These are phyloP conservation scores for Cutaneotrichosporon sp. DNA, from an alignment of 1,284 basidiomycete genomes.

Conservation along the genomic window DNA sequence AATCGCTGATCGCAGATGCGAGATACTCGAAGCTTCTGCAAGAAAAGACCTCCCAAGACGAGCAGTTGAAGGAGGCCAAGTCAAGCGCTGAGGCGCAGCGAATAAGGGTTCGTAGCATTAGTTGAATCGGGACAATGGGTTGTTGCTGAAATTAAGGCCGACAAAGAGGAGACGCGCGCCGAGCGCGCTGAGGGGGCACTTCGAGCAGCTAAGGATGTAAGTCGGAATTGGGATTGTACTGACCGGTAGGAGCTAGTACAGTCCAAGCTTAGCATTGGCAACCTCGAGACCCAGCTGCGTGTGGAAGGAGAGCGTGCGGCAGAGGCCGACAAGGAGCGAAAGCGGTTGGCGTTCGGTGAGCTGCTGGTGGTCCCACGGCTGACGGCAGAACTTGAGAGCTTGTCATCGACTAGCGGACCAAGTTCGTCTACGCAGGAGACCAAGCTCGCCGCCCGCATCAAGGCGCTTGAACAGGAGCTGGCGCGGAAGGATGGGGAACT, in stretches of 20 bases:
- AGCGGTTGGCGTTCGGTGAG: conserved; percentile 38
- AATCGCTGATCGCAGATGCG: background rate
- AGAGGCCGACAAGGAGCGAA: conserved; percentile 34
- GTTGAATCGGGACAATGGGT: conserved; percentile 6
- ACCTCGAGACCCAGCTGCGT: conserved; percentile 35
- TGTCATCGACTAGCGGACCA: background rate
- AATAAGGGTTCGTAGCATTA: background rate
- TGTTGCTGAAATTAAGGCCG: background rate
- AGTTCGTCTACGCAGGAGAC: conserved; percentile 5
- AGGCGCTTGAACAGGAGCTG: conserved; percentile 30
- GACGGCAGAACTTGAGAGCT: conserved; percentile 13
- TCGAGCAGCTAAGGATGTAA: conserved; percentile 18
- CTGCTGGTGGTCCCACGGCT: background rate
- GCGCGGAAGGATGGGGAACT: conserved; percentile 25
- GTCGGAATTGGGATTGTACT: background rate
- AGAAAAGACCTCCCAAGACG: background rate
- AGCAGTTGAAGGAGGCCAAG: background rate
- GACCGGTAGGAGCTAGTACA: conserved; percentile 31
- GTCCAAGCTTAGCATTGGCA: conserved; percentile 33
- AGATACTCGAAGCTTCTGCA: conserved; percentile 3
- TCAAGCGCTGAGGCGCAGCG: background rate
- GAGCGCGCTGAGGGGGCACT: conserved; percentile 24
- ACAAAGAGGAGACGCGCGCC: background rate
- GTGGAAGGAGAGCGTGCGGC: conserved; percentile 26
- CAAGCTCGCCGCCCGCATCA: conserved; percentile 24